Base-by-base conservation (phyloP, 805 yeast genomes). In the Metschnikowia colocasiae region DNA sequence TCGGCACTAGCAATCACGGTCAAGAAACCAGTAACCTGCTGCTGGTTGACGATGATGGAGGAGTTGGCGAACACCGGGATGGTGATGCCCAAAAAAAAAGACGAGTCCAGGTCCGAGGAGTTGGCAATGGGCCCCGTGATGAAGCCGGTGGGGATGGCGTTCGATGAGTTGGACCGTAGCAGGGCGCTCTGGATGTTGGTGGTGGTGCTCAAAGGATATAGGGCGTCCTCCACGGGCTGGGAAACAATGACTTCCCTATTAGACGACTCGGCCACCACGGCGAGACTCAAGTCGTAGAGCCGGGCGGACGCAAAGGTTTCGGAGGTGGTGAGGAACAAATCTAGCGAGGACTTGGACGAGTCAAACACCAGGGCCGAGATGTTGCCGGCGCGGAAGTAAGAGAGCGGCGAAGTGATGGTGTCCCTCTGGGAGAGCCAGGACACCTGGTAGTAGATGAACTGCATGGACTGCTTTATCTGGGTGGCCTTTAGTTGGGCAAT, bases 401-500 rank as follows among this genome's bases (percentile, higher is more conserved):
- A 73, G 40, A 89, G 67, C 0, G 94, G 81, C 12, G 64, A 57
- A 51, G 82, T 83, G 7, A 90, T 60, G 1, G 82, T 63, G 48
- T 81, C 86, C 55, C 83, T 75, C 3, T 80, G 71, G 1, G 87
- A 68, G 8, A 89, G 67, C 71, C 85, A 82, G 47, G 76, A 75
- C 2, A 83, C 76, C 63, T 88, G 95, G 59, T 83, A 86, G 61
- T 81, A 83, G 23, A 80, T 69, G 50, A 73, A 76, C 49, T 78
- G 78, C 48, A 87, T 68, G 34, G 80, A 77, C 64, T 88, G 96
- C 46, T 75, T 76, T 18, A 89, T 71, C 63, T 90, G 96, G 0
- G 91, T 78, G 0, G 92, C 81, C 63, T 88, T 89, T 47, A 90
- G 69, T 62, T 86, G 86, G 2, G 96, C 86, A 18, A 89, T 86